These are phyloP conservation scores for Saposhnikovia divaricata DNA, from an alignment of 129 eudicot species.

Conservation along the genomic window DNA sequence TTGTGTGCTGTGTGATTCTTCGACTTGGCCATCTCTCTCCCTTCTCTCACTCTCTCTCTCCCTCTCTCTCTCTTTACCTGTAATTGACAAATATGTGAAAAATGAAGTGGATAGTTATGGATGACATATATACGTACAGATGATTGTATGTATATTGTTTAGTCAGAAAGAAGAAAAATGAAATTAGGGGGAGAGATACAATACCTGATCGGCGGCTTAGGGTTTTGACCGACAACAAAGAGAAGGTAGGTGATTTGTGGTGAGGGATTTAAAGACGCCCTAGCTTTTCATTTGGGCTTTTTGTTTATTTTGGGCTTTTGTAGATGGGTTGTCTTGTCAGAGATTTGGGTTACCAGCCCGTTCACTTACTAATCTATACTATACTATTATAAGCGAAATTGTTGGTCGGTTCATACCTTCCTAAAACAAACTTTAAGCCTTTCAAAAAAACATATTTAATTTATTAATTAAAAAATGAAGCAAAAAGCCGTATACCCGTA, in stretches of 20 bases:
- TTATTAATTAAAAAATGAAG: too few relatives aligned
- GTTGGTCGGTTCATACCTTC: too few relatives aligned
- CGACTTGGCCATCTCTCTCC: conserved; percentile 7
- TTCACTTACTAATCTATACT: too few relatives aligned
- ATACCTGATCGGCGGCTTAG: neutral
- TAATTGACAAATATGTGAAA: too few relatives aligned
- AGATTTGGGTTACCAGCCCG: neutral
- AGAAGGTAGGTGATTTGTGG: neutral
- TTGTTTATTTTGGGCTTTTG: neutral
- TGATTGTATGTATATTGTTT: neutral
- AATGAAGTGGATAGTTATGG: neutral
- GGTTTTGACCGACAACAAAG: neutral
- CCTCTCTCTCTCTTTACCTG: neutral
- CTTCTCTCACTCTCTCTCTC: neutral
- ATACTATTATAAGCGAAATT: too few relatives aligned
- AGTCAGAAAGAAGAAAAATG: too few relatives aligned
- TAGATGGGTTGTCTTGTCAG: too few relatives aligned
- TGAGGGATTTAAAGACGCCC: neutral
- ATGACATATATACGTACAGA: neutral
- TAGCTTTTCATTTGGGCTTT: neutral
- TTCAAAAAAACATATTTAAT: too few relatives aligned
- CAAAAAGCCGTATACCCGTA: too few relatives aligned
- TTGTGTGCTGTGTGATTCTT: conserved; percentile 13
- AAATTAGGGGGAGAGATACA: neutral
- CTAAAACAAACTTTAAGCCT: too few relatives aligned